These are phyloP conservation scores for Calvatia gigantea DNA, from an alignment of 768 basidiomycete species.

Conservation along the genomic window DNA sequence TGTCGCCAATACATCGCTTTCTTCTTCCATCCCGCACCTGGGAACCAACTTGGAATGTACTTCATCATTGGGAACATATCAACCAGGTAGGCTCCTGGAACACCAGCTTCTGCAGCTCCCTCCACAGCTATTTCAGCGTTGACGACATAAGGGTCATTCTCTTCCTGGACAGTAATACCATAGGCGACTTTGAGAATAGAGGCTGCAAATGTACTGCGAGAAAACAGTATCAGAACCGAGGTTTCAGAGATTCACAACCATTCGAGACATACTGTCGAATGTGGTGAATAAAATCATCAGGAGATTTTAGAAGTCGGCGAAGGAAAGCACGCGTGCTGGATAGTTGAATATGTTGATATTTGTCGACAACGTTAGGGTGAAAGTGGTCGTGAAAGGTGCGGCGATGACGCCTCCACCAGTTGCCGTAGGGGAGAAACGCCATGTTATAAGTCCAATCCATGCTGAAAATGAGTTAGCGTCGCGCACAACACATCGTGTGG, in stretches of 20 bases:
- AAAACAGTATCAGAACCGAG: neutral
- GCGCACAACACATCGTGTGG: neutral
- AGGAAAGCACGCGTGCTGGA: conserved; percentile 27
- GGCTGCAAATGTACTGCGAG: conserved; percentile 11
- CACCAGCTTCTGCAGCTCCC: conserved; percentile 17
- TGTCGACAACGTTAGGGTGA: conserved; percentile 12
- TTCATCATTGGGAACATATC: conserved; percentile 17
- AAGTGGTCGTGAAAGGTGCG: conserved; percentile 24
- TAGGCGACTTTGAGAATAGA: conserved; percentile 21
- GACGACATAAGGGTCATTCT: conserved; percentile 30
- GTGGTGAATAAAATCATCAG: conserved; percentile 21
- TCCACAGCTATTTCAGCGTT: conserved; percentile 25
- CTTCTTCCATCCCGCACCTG: conserved; percentile 31
- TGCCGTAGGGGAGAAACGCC: conserved; percentile 21
- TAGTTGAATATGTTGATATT: conserved; percentile 17
- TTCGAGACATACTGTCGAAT: conserved; percentile 18
- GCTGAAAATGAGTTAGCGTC: neutral
- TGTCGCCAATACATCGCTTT: neutral
- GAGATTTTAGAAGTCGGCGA: conserved; percentile 22
- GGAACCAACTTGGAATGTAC: conserved; percentile 33
- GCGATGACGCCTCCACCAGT: conserved; percentile 20
- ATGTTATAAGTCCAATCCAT: conserved; percentile 15
- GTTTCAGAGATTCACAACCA: neutral
- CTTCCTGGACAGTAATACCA: conserved; percentile 22
- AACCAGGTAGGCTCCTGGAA: conserved; percentile 18